Conservation (phyloP, 805 yeast species). For the Suhomyces sp. region DNA sequence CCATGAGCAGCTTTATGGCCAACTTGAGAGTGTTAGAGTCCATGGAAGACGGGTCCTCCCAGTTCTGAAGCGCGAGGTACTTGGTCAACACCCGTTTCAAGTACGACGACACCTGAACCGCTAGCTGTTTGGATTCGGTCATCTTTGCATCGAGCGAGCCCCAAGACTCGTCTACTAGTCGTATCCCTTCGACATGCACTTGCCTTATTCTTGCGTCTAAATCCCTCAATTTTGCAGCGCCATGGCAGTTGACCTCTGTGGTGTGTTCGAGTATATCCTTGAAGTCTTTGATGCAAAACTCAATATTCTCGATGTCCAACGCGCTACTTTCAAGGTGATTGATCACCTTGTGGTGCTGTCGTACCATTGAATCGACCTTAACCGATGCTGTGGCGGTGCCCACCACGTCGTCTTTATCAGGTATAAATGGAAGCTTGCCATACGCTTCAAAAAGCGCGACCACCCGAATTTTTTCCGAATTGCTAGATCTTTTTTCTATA, state of each 20-base stretch:
- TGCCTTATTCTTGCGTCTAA: not conserved
- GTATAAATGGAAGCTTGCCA: constrained; percentile 21
- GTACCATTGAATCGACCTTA: not conserved
- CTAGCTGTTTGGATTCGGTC: not conserved
- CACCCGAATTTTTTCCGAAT: constrained; percentile 9
- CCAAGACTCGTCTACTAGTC: not conserved
- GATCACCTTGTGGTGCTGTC: not conserved
- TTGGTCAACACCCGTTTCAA: constrained; percentile 18
- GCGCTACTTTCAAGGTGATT: not conserved
- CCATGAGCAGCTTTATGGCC: constrained; percentile 10
- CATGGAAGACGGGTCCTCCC: constrained; percentile 18
- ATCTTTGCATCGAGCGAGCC: not conserved
- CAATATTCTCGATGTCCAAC: not conserved
- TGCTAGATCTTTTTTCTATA: not conserved
- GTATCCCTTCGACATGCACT: not conserved
- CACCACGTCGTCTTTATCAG: constrained; percentile 28
- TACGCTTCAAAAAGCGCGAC: constrained; percentile 19
- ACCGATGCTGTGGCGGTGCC: constrained; percentile 24
- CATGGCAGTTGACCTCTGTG: not conserved
- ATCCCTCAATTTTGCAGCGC: not conserved
- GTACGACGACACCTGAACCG: constrained; percentile 12
- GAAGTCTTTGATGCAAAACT: not conserved
- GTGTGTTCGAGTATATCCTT: not conserved
- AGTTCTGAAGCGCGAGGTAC: constrained; percentile 19
- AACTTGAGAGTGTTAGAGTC: constrained; percentile 15